Base-by-base conservation (phyloP, 2,329 filamentous ascomycete genomes). In the Domatiomyces globalis region DNA sequence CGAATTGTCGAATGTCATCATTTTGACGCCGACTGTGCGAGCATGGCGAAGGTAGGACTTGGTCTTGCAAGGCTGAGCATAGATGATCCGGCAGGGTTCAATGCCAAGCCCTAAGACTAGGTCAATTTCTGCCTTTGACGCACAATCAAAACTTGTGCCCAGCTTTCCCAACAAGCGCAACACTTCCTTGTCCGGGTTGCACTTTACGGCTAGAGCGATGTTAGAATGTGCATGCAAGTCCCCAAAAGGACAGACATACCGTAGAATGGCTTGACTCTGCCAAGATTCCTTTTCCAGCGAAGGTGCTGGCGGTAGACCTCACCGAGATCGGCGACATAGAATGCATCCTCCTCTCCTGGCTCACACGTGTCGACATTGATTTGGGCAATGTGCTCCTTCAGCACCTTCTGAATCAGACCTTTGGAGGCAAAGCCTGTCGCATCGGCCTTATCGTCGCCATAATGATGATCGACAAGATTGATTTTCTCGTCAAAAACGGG, bases 1-100 rank as follows among this genome's bases (percentile, higher is more conserved):
- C 66, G 85, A 81, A 63, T 98, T 98, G 78, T 98, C 92, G 66
- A 98, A 96, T 2, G 92, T 98, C 90, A 98, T 96, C 76, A 95
- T 87, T 73, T 85, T 90, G 66, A 98, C 92, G 60, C 84, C 85
- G 60, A 83, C 76, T 65, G 81, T 78, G 64, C 85, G 81, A 58
- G 94, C 92, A 65, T 89, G 94, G 65, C 89, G 87, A 56, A 98
- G 78, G 69, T 95, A 96, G 46, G 90, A 95, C 73, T 92, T 94
- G 63, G 92, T 98, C 81, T 98, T 98, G 85, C 92, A 96, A 51
- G 92, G 92, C 73, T 98, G 92, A 48, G 92, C 92, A 66, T 96
- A 98, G 72, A 98, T 95, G 75, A 98, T 94, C 68, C 90, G 88
- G 59, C 82, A 80, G 10, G 92, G 86, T 65, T 86, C 83, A 60